Conservation (phyloP, 2,329 filamentous ascomycete species). For the Calonectria honghensis region DNA sequence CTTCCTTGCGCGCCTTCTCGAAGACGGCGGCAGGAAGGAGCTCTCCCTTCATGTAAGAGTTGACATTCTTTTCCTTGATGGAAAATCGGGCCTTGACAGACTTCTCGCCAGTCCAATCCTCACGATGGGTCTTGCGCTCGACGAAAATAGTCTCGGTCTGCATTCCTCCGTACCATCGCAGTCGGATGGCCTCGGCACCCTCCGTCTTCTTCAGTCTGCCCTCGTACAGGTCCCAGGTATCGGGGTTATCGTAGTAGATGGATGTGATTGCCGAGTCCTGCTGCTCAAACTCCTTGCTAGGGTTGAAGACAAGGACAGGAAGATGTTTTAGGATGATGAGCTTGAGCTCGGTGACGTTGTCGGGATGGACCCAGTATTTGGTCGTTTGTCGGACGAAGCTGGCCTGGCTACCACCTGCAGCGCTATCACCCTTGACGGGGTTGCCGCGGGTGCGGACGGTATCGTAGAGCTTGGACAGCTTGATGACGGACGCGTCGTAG, state of each 20-base stretch:
- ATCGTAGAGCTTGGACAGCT: constrained; percentile 96
- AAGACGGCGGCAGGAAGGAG: constrained; percentile 92
- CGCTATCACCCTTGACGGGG: constrained; percentile 92
- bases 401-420: constrained; percentile 93
- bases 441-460: constrained; percentile 94
- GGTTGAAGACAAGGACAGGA: constrained; percentile 96
- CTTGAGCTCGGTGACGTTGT: constrained; percentile 98
- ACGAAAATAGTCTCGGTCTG: constrained; percentile 96
- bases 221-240: constrained; percentile 95
- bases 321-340: constrained; percentile 98
- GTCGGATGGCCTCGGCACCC: constrained; percentile 95
- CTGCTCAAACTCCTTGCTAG: constrained; percentile 95
- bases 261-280: constrained; percentile 97
- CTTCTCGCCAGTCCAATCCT: constrained; percentile 99
- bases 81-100: constrained; percentile 98
- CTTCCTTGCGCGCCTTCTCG: constrained; percentile 95
- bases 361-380: constrained; percentile 99
- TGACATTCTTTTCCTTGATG: constrained; percentile 98
- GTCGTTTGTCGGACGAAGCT: constrained; percentile 98
- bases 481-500: constrained; percentile 96
- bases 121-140: constrained; percentile 97
- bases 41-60: constrained; percentile 89
- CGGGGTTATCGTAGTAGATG: constrained; percentile 97
- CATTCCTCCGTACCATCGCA: constrained; percentile 99
- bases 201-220: constrained; percentile 98